Base-by-base conservation (phyloP, 768 basidiomycete genomes). In the Galerina marginata region DNA sequence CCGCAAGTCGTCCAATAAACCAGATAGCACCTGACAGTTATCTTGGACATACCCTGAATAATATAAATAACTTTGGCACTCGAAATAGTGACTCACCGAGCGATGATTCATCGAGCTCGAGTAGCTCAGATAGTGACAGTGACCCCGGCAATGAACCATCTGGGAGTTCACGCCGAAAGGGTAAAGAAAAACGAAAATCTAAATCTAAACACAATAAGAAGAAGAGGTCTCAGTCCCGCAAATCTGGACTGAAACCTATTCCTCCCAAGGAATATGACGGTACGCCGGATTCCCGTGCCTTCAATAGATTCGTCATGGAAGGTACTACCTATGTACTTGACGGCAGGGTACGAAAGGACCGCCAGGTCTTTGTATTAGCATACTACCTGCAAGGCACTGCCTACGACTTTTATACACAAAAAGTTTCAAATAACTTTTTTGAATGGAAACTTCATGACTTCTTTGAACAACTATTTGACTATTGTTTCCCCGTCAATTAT, bases 401-500 rank as follows among this genome's bases (percentile, higher is more conserved):
- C 0, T 72, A 74, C 55, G 60, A 73, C 6, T 77, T 73, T 43
- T 79, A 75, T 44, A 66, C 70, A 0, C 57, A 63, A 14, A 66
- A 74, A 29, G 74, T 79, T 0, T 62, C 75, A 0, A 50, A 59
- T 1, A 67, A 69, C 5, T 56, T 67, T 0, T 56, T 69, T 3
- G 39, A 65, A 0, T 80, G 76, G 75, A 59, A 29, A 0, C 33
- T 79, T 0, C 37, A 62, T 9, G 25, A 66, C 1, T 78, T 79
- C 58, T 77, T 76, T 53, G 23, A 55, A 3, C 71, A 67, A 29
- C 14, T 79, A n/a, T 78, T 76, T 54, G 66, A 78, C 20, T 75
- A 75, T 25, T 77, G 77, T 33, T 80, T 79, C 64, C 78, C 78
- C 0, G 9, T 62, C 20, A 52, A 63, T 47, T 66, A 49, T 26